phyloP scores from a whole-genome alignment of 108 stramenopile species.

The Nitzschia palea region DNA sequence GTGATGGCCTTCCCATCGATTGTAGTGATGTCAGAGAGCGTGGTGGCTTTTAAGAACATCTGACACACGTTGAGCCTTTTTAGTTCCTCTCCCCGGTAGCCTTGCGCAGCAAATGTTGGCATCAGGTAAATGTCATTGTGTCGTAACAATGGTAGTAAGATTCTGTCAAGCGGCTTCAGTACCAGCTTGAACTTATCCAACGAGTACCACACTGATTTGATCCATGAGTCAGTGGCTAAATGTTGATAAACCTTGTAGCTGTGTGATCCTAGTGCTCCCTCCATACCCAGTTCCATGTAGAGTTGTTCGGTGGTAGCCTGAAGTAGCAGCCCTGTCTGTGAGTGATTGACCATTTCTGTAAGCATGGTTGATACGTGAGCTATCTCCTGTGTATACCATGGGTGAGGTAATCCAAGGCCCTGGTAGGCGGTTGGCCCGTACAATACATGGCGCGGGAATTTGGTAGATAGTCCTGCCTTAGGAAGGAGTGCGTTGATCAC shows the following conservation, averaged over 20 bases:
- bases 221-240: neutral
- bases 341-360: neutral
- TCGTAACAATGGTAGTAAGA: neutral
- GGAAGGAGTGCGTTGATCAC: neutral
- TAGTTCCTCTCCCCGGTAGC: neutral
- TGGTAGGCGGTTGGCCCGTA: neutral
- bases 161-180: neutral
- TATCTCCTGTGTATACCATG: neutral
- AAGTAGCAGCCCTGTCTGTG: neutral
- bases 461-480: neutral
- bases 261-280: neutral
- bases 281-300: neutral
- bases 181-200: neutral
- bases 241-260: neutral
- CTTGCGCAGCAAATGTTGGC: neutral
- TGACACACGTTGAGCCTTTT: neutral
- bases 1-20: neutral
- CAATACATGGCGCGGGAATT: neutral
- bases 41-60: neutral
- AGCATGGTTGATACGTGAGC: no score
- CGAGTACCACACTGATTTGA: no score
- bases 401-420: neutral
- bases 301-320: neutral
- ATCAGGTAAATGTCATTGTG: neutral
- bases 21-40: constrained; percentile 6